A percentile compares a stretch with the other conserved stretches of the same genome.
Evolutionary conservation across 2,329 filamentous ascomycete species (phyloP).

Genomic region (Cyphellophora attinorum): DNA sequence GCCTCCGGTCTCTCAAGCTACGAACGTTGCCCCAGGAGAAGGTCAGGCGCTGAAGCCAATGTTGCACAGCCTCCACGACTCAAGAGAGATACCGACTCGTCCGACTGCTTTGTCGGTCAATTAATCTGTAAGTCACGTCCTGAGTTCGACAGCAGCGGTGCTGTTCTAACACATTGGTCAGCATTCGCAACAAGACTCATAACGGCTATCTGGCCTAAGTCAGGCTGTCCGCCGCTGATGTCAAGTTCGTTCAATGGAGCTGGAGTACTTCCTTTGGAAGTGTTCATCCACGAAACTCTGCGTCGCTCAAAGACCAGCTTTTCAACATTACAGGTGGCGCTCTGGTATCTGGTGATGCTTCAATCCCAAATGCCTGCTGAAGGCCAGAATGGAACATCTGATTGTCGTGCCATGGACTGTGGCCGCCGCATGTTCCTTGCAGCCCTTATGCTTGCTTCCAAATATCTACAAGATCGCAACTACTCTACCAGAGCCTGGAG

Average conservation of each 20-base stretch:
- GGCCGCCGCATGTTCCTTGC: constrained; percentile 96
- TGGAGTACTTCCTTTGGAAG: constrained; percentile 78
- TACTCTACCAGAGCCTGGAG: constrained; percentile 97
- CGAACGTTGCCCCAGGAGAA: too few relatives aligned
- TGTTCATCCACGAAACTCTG: constrained; percentile 95
- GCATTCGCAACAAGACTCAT: constrained; percentile 94
- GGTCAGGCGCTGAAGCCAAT: not conserved
- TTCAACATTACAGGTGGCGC: constrained; percentile 89
- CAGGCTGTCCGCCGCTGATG: constrained; percentile 66
- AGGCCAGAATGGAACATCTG: constrained; percentile 75
- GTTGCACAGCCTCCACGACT: constrained; percentile 5
- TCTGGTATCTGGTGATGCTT: constrained; percentile 93
- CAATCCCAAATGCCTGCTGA: constrained; percentile 76
- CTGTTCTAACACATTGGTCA: constrained; percentile 24
- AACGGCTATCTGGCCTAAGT: constrained; percentile 91
- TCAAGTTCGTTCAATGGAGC: constrained; percentile 57
- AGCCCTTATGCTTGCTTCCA: constrained; percentile 88
- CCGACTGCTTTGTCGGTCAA: constrained; percentile 16
- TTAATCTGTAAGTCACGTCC: constrained; percentile 32
- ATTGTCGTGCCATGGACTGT: constrained; percentile 70
- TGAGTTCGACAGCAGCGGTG: too few relatives aligned
- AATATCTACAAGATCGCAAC: constrained; percentile 96
- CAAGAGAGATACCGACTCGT: constrained; percentile 17
- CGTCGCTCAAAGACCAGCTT: constrained; percentile 93
- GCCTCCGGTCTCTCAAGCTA: too few relatives aligned